Evolutionary conservation across 2,329 filamentous ascomycete species (phyloP), one percentile per base, ranked within the genome.

Genomic region (Trichoderma koningiopsis): DNA sequence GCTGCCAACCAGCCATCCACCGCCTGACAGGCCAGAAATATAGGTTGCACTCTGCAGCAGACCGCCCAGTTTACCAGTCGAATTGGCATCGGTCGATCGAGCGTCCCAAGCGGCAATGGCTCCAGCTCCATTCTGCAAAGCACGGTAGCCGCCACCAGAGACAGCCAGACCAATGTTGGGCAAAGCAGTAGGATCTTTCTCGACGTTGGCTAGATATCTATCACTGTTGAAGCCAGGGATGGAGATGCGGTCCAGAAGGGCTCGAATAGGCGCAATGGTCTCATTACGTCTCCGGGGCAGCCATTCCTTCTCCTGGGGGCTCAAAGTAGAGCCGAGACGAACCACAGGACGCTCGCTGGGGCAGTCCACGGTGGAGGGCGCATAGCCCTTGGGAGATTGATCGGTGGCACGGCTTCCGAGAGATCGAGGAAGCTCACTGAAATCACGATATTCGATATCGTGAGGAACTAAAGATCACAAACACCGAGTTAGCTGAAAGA

Each of bases 71-170:
- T 93, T 91, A 4, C 92, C 92, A 4, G 81, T 75, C 29, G 72
- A 72, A 10, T 73, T 72, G 70, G 78, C 80, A 35, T 79, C 79
- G 0, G 83, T 77, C 0, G 91, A 94, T 24, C 94, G 87, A 74
- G 81, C 87, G 78, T 97, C 94, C 73, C 93, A 94, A 0, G 93
- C 94, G 35, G 91, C 87, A 19, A 97, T 74, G 55, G 90, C 91
- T 70, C 94, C 94, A 19, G 90, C 94, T 47, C 92, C 93, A 76
- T 92, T 95, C 82, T 94, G 83, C 82, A 96, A 84, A n/a, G 94
- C 93, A 68, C 94, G 86, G 78, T 96, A 97, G 43, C 94, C 94
- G 77, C 94, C 94, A 14, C 93, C 93, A 0, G 92, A 96, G 56
- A 92, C 83, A 13, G 93, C 92, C 71, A 97, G 87, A 19, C 85